Base-by-base conservation (phyloP, 371 early-diverging fungal genomes). In the Conidiobolus incongruus region DNA sequence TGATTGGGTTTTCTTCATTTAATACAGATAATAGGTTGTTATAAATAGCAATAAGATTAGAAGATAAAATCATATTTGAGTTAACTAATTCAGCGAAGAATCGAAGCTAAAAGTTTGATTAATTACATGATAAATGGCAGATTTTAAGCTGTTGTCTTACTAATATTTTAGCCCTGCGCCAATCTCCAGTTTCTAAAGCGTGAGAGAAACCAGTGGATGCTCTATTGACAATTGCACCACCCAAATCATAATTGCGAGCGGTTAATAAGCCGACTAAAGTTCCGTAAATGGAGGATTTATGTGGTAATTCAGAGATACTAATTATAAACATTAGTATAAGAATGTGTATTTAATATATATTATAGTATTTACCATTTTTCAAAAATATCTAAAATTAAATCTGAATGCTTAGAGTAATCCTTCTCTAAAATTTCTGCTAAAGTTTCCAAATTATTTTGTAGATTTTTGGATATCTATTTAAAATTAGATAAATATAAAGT, bases 51-150 rank as follows among this genome's bases (percentile, higher is more conserved):
- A 83, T 55, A 40, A 76, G 70, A 7, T 74, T 65, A 1, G 61
- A 52, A 1, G 82, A 70, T 15, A 62, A 45, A 43, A 92, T 71
- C 7, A 83, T 77, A 48, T 76, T 77, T 37, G 77, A 62, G 52
- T 71, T 75, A 42, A 82, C 77, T 24, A 85, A 63, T 57, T 81
- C 76, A 20, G 72, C 83, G 59, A 81, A 78, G 54, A 77, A 90
- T 38, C 87, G 66, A 41, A 77, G 49, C 58, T 63, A 34, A 34
- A 22, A n/a, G n/a, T n/a, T n/a, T n/a, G n/a, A n/a, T n/a, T n/a
- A n/a, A n/a, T n/a, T n/a, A n/a, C n/a, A n/a, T n/a, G n/a, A n/a
- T n/a, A n/a, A n/a, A n/a, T n/a, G n/a, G n/a, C n/a, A n/a, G n/a
- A 40, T 8, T 12, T 17, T 7, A 26, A 6, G 12, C 30, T 5